A percentile compares a stretch with the other conserved stretches of the same genome.
Conservation (phyloP, 2,329 filamentous ascomycete genomes). For the Fusarium devonianum region DNA sequence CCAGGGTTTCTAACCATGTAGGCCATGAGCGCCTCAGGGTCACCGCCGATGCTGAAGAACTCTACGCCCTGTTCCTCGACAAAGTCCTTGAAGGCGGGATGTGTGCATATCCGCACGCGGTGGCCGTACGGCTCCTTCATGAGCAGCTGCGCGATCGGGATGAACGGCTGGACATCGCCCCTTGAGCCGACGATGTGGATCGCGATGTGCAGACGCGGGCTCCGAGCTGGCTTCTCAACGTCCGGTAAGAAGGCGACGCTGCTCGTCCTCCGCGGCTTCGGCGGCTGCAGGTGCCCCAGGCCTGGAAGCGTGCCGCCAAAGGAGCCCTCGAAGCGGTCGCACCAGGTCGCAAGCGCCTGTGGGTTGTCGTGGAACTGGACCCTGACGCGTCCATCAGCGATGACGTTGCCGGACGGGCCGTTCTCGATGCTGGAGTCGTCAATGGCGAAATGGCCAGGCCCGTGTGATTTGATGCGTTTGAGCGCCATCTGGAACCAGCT, state of each 20-base stretch:
- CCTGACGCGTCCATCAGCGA: conserved; percentile 43
- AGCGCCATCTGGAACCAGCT: conserved; percentile 38
- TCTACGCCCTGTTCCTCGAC: conserved; percentile 61
- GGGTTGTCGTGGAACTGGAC: conserved; percentile 44
- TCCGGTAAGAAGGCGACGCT: conserved; percentile 29
- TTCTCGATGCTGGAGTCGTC: conserved; percentile 29
- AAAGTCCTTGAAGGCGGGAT: conserved; percentile 61
- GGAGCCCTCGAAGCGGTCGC: conserved; percentile 30
- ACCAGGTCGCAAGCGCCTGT: conserved; percentile 39
- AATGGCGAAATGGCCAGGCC: conserved; percentile 40
- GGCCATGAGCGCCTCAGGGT: conserved; percentile 57
- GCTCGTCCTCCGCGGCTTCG: conserved; percentile 32
- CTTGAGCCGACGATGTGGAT: conserved; percentile 47
- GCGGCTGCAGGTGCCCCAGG: conserved; percentile 14
- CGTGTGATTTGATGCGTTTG: conserved; percentile 40
- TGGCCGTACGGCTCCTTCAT: conserved; percentile 52
- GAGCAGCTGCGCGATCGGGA: conserved; percentile 61
- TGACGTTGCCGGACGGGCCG: conserved; percentile 39
- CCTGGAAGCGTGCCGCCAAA: conserved; percentile 11
- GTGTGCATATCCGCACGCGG: conserved; percentile 64
- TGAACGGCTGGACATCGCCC: conserved; percentile 59
- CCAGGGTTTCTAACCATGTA: conserved; percentile 53
- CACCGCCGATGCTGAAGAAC: conserved; percentile 65
- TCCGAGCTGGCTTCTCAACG: conserved; percentile 20
- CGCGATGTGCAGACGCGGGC: conserved; percentile 43